These are phyloP conservation scores for Aspergillus udagawae DNA, from an alignment of 2,329 filamentous ascomycete genomes.

Conservation along the genomic window DNA sequence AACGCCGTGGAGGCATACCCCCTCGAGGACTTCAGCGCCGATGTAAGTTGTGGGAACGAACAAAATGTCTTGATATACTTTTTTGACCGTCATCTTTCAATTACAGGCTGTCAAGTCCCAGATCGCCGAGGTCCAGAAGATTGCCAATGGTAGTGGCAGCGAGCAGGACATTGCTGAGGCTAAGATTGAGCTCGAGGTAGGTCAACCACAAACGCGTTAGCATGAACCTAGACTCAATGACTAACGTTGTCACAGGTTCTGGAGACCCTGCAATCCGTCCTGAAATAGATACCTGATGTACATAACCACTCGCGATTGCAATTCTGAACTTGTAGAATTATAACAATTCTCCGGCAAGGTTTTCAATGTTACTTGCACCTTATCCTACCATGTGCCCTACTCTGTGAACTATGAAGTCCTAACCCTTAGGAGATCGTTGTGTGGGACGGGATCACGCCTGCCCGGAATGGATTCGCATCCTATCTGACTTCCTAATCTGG, in stretches of 20 bases:
- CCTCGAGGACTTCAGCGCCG: conserved; percentile 91
- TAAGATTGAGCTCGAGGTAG: conserved; percentile 97
- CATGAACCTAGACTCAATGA: not conserved
- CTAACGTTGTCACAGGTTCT: conserved; percentile 38
- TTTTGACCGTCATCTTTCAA: conserved; percentile 3
- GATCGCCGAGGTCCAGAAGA: conserved; percentile 93
- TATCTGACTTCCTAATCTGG: not conserved
- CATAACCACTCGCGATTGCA: conserved; percentile 34
- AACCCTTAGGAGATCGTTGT: not conserved
- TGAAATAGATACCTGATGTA: conserved; percentile 45
- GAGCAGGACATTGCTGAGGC: conserved; percentile 98
- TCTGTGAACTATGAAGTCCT: not conserved
- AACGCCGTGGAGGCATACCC: conserved; percentile 95
- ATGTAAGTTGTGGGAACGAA: conserved; percentile 46
- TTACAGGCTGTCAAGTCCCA: conserved; percentile 72
- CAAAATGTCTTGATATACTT: conserved; percentile 1
- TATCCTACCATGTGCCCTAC: not conserved
- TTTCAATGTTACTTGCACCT: not conserved
- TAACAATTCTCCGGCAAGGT: conserved; percentile 27
- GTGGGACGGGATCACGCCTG: conserved; percentile 3
- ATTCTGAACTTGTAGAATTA: conserved; percentile 40
- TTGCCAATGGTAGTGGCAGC: conserved; percentile 82
- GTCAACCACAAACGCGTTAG: conserved; percentile 18
- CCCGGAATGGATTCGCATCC: not conserved
- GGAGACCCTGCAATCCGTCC: conserved; percentile 46